Percentiles rank a stretch among this genome's conserved stretches.
These are phyloP conservation scores for Scleromitrula shiraiana DNA, from an alignment of 2,329 filamentous ascomycete genomes.

Conservation along the genomic window DNA sequence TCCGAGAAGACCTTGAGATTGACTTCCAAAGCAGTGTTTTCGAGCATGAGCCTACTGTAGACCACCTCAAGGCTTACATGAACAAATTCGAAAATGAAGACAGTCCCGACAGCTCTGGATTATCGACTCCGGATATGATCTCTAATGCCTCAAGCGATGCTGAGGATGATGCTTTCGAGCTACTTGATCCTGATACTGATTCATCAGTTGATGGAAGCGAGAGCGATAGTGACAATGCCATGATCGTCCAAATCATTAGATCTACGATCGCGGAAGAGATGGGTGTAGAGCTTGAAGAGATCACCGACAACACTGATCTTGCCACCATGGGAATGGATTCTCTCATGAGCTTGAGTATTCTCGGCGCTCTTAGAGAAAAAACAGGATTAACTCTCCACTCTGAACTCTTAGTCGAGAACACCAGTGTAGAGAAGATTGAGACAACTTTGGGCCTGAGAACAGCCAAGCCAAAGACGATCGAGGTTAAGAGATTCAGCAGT, in stretches of 20 bases:
- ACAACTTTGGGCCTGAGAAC: constrained; percentile 14
- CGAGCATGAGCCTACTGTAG: constrained; percentile 19
- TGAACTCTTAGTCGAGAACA: constrained; percentile 21
- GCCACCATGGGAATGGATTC: constrained; percentile 11
- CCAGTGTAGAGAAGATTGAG: constrained; percentile 18
- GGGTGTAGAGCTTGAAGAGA: constrained; percentile 9
- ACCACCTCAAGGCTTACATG: constrained; percentile 10
- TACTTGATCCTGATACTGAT: background rate
- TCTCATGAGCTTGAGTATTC: constrained; percentile 9
- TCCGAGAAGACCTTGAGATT: constrained; percentile 49
- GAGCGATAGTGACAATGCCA: background rate
- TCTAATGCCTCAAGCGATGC: background rate
- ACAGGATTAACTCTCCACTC: constrained; percentile 34
- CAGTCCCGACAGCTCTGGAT: background rate
- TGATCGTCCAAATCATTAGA: constrained; percentile 8
- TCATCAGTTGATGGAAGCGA: background rate
- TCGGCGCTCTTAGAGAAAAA: constrained; percentile 6
- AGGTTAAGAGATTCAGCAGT: constrained; percentile 1
- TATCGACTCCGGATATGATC: constrained; percentile 5
- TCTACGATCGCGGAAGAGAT: constrained; percentile 15
- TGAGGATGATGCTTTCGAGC: constrained; percentile 1
- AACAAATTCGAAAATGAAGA: constrained; percentile 4
- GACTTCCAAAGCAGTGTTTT: constrained; percentile 44
- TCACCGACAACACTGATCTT: constrained; percentile 8
- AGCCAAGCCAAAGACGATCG: constrained; percentile 4